Evolutionary conservation across 1,139 yeast genomes (phyloP).

Genomic region (Hanseniaspora gamundiae): DNA sequence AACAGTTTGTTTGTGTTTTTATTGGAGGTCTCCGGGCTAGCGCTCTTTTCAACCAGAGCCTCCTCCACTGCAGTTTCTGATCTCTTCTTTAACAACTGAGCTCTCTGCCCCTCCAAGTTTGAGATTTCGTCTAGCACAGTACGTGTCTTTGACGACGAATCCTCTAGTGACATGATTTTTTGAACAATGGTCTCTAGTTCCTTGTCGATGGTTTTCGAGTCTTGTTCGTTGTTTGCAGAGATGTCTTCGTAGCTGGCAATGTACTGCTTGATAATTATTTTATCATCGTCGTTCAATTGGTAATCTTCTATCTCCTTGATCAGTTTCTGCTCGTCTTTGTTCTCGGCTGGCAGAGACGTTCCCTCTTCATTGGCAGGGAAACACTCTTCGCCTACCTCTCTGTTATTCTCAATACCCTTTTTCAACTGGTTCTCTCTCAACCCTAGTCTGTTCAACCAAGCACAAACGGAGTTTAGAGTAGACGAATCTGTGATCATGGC

Average conservation of each 20-base stretch:
- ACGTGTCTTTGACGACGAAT: conserved; percentile 18
- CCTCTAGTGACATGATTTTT: conserved; percentile 24
- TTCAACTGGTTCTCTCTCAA: conserved; percentile 55
- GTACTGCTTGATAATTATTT: background rate
- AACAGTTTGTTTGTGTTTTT: background rate
- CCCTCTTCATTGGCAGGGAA: conserved; percentile 12
- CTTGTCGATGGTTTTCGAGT: conserved; percentile 16
- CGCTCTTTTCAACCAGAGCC: background rate
- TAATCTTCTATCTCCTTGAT: conserved; percentile 17
- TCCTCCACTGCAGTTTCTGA: background rate
- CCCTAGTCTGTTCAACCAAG: conserved; percentile 72
- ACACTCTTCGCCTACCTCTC: conserved; percentile 9
- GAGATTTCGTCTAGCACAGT: conserved; percentile 14
- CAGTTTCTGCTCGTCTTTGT: conserved; percentile 17
- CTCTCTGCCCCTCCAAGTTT: conserved; percentile 15
- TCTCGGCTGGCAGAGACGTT: conserved; percentile 9
- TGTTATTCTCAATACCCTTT: conserved; percentile 22
- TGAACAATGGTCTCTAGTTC: conserved; percentile 23
- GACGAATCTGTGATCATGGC: conserved; percentile 47
- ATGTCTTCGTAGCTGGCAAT: conserved; percentile 5
- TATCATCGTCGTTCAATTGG: conserved; percentile 9
- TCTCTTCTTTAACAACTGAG: background rate
- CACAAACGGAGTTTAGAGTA: conserved; percentile 43
- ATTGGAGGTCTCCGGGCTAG: background rate
- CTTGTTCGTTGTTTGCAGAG: conserved; percentile 11